These are phyloP conservation scores for Geotrichum australiense DNA, from an alignment of 1,139 yeast genomes.

Conservation along the genomic window DNA sequence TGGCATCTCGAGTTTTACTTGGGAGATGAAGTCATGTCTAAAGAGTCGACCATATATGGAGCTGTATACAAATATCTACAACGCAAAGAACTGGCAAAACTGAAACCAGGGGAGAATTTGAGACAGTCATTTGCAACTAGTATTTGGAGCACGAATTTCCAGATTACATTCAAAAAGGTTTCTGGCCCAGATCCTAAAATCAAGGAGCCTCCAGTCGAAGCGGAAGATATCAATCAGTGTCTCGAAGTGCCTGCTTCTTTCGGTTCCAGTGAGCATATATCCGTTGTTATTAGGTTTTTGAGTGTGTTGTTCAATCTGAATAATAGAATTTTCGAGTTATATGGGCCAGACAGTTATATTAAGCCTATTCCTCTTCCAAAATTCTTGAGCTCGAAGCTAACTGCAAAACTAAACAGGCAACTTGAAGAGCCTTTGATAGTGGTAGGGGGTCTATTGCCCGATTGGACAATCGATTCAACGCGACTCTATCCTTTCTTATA, in stretches of 20 bases:
- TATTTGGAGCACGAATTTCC: conserved; percentile 55
- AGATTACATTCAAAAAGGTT: conserved; percentile 46
- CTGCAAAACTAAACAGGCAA: conserved; percentile 82
- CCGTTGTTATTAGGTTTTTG: conserved; percentile 50
- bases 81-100: conserved; percentile 23
- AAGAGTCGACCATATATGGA: conserved; percentile 72
- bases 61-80: conserved; percentile 58
- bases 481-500: conserved; percentile 72
- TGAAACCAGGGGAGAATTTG: conserved; percentile 9
- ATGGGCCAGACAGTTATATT: conserved; percentile 12
- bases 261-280: conserved; percentile 42
- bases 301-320: conserved; percentile 48
- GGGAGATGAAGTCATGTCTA: conserved; percentile 55
- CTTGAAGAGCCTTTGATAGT: conserved; percentile 85
- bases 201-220: conserved; percentile 25
- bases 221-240: conserved; percentile 32
- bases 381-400: conserved; percentile 72
- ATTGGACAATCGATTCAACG: conserved; percentile 73
- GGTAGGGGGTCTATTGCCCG: conserved; percentile 81
- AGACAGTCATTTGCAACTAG: conserved; percentile 40
- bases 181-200: conserved; percentile 27
- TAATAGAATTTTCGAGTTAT: conserved; percentile 27
- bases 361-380: conserved; percentile 36
- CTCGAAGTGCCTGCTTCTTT: conserved; percentile 30
- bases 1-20: conserved; percentile 56